phyloP scores from a whole-genome alignment of 768 basidiomycete species.

The Tylopilus subfusipes region DNA sequence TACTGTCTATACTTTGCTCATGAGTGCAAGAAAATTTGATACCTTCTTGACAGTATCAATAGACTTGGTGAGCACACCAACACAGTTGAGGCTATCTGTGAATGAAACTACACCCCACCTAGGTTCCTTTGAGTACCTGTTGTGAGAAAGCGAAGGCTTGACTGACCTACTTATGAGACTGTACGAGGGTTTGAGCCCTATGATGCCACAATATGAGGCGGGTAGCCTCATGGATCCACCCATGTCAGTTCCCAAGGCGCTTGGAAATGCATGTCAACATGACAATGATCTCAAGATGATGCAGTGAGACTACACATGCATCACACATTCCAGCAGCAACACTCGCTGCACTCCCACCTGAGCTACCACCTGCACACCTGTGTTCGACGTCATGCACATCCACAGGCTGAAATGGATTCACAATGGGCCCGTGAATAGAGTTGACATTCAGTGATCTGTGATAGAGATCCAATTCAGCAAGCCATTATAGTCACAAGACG shows the following conservation, averaged over 20 bases:
- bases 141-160: background rate
- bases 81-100: constrained; percentile 93
- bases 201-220: constrained; percentile 89
- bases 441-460: constrained; percentile 73
- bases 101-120: constrained; percentile 92
- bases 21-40: constrained; percentile 27
- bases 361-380: constrained; percentile 86
- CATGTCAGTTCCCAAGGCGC: constrained; percentile 91
- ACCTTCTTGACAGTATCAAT: constrained; percentile 48
- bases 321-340: constrained; percentile 82
- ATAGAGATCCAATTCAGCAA: background rate
- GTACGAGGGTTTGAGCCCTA: constrained; percentile 93
- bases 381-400: constrained; percentile 25
- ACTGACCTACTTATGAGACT: constrained; percentile 81
- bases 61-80: constrained; percentile 70
- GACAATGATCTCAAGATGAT: background rate
- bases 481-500: background rate
- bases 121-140: constrained; percentile 3
- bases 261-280: constrained; percentile 29
- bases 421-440: constrained; percentile 69
- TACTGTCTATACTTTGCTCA: constrained; percentile 23
- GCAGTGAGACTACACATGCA: constrained; percentile 54
- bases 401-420: constrained; percentile 61
- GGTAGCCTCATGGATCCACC: constrained; percentile 93
- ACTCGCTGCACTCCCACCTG: constrained; percentile 92